Evolutionary conservation across 306 rosid species (phyloP), one percentile per base, ranked within the genome.

Genomic region (Cicer yamashitae): DNA sequence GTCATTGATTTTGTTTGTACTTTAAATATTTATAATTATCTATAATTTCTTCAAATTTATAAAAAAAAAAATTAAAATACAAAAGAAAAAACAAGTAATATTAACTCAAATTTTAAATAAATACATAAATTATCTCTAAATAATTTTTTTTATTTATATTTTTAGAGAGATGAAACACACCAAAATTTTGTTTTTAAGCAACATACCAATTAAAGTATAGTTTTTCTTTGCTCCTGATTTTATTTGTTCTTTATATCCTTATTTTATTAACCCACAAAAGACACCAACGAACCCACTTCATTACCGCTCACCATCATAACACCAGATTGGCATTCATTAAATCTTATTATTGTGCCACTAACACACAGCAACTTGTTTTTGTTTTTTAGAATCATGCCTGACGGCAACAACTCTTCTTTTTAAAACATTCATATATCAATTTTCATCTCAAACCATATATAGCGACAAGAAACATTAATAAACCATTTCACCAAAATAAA

Each of bases 211-310:
- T 51, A 45, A 53, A 76, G 17, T 60, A 38, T 59, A 10, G 13
- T 15, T 22, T 73, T 14, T 10, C 41, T 50, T 25, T 47, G 8
- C 2, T 51, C 17, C 18, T 39, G 9, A 20, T 7, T 8, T 25
- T 79, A 71, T 82, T 82, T 62, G 73, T 79, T 62, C 67, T 80
- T 71, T 67, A 70, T 77, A 64, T 82, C 74, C 75, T 74, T 75
- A 70, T 81, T 74, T 83, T 67, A 61, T 86, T 71, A 56, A 81
- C 63, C 77, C 69, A 48, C 88, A 82, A 65, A 86, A 64, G 75
- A 87, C 88, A 82, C 57, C 85, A 78, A 78, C 73, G 74, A 65
- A 75, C 66, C 41, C 79, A 13, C 50, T 53, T 67, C 68, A 40
- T 20, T 25, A 14, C 60, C 62, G 17, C 18, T 61, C 79, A 80